phyloP scores from a whole-genome alignment of 805 yeast species.

The Zygosaccharomyces kombuchaensis region DNA sequence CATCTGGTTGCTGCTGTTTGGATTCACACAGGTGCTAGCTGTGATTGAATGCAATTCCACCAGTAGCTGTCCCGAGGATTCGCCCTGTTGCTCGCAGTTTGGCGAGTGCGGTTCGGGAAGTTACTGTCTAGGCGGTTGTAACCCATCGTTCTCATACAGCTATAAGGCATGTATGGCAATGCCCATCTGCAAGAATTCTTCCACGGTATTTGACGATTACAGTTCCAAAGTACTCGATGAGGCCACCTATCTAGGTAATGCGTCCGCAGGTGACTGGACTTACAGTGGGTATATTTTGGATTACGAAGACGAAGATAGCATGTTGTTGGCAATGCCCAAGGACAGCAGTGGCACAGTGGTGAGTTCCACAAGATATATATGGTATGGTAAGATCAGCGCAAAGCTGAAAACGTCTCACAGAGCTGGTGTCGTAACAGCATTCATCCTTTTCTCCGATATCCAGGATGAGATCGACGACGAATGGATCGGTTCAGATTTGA shows the following conservation, averaged over 20 bases:
- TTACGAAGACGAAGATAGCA: conserved; percentile 47
- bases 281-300: conserved; percentile 53
- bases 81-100: conserved; percentile 82
- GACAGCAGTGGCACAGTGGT: conserved; percentile 71
- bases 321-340: conserved; percentile 75
- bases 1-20: not conserved
- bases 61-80: conserved; percentile 61
- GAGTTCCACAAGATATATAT: conserved; percentile 71
- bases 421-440: conserved; percentile 79
- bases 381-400: conserved; percentile 82
- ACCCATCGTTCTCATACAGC: conserved; percentile 60
- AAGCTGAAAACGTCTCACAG: conserved; percentile 68
- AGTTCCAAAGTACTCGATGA: conserved; percentile 33
- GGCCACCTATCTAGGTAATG: conserved; percentile 63
- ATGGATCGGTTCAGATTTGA: conserved; percentile 71
- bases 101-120: conserved; percentile 79
- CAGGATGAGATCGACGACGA: conserved; percentile 91
- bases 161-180: conserved; percentile 76
- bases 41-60: conserved; percentile 48
- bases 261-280: conserved; percentile 62
- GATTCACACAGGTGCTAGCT: conserved; percentile 4
- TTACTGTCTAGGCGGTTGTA: conserved; percentile 81
- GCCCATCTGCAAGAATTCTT: conserved; percentile 61
- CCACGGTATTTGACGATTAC: conserved; percentile 40
- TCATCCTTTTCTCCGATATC: conserved; percentile 74